These are phyloP conservation scores for Cyclotella distinguenda DNA, from an alignment of 108 stramenopile genomes.

Conservation along the genomic window DNA sequence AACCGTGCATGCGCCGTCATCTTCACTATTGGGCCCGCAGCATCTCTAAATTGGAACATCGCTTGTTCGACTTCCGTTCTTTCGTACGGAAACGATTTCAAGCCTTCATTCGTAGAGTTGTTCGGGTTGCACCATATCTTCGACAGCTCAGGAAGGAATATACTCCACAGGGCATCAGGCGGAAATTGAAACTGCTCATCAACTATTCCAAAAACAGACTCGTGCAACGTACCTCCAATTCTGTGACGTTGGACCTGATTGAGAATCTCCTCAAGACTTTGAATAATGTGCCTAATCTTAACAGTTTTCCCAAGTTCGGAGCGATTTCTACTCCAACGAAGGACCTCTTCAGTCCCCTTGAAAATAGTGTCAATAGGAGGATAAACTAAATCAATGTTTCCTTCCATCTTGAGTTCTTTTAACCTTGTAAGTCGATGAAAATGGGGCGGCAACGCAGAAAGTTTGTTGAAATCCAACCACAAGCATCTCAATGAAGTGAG, in stretches of 20 bases:
- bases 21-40: constrained; percentile 23
- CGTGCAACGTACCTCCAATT: constrained; percentile 33
- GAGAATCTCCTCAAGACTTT: constrained; percentile 37
- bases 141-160: constrained; percentile 42
- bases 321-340: constrained; percentile 48
- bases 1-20: constrained; percentile 21
- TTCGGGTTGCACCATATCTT: constrained; percentile 38
- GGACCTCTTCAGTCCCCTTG: constrained; percentile 36
- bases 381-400: constrained; percentile 43
- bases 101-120: constrained; percentile 12
- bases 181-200: constrained; percentile 38
- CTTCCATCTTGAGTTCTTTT: constrained; percentile 41
- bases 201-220: constrained; percentile 22
- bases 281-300: constrained; percentile 39
- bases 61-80: constrained; percentile 41
- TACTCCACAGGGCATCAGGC: constrained; percentile 42
- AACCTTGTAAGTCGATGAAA: constrained; percentile 40
- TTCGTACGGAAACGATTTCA: constrained; percentile 40
- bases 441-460: constrained; percentile 34
- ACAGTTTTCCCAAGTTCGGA: constrained; percentile 9
- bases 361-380: constrained; percentile 34
- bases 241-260: constrained; percentile 25
- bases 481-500: constrained; percentile 23
- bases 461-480: constrained; percentile 46
- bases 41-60: constrained; percentile 36